Base-by-base conservation (phyloP, 345 rosid species). In the Acer saccharum region DNA sequence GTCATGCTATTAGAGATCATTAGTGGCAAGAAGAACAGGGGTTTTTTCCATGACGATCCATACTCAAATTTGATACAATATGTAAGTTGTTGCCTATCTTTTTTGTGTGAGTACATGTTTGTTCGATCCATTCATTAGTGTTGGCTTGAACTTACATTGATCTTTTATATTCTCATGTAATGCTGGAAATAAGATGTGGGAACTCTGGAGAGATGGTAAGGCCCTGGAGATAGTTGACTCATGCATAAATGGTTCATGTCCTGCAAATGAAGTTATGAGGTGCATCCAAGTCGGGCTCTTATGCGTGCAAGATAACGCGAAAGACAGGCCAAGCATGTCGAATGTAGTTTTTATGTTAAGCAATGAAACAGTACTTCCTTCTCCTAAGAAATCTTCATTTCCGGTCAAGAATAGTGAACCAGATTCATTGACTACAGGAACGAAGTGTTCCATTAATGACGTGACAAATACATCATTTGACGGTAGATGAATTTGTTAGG, bases 261-360 rank as follows among this genome's bases (percentile, higher is more conserved):
- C 81, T n/a, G 35, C 20, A 10, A 13, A 35, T 17, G 63, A 65
- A 57, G 27, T 54, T 10, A 2, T 23, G 7, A 64, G 81, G 23
- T 65, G 60, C 57, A 72, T 72, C 16, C 81, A 78, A 17, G 65
- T 72, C 5, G 76, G 72, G 16, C 35, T 78, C 39, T 72, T 72
- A 41, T 65, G 81, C 54, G 60, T 72, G 29, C 78, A 75, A 18
- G 12, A 64, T n/a, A 18, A 29, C 7, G n/a, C 55, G 9, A 46
- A 1, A 6, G 72, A 64, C 10, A 78, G 72, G 25, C 81, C 81
- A 65, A 78, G 63, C 14, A 78, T 78, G 76, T 64, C 76, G 2
- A 18, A 52, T 8, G 76, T 78, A 10, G 57, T 71, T 20, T 64
- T 54, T 35, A 71, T 78, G 81, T 16, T 78, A 39, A 61, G 74